Conservation (phyloP, 352 stramenopile genomes). For the Globisporangium carolinianum region DNA sequence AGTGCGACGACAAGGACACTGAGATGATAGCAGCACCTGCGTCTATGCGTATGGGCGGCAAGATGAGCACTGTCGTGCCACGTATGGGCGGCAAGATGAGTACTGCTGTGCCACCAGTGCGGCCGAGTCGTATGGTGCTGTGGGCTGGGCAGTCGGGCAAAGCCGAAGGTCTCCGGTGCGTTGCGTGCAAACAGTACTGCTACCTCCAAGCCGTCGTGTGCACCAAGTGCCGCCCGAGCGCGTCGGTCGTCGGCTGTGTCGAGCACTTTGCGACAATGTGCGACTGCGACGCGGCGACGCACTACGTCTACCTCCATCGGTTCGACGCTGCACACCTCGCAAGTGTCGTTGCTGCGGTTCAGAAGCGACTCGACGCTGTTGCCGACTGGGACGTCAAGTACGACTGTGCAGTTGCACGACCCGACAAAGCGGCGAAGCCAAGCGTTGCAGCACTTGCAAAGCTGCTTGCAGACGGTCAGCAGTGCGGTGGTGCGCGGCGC, state of each 20-base stretch:
- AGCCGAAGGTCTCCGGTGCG: constrained; percentile 64
- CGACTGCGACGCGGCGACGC: constrained; percentile 43
- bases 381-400: constrained; percentile 14
- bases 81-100: constrained; percentile 12
- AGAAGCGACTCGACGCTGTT: constrained; percentile 24
- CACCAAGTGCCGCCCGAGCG: constrained; percentile 51
- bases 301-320: constrained; percentile 61
- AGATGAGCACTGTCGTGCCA: neutral
- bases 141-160: constrained; percentile 80
- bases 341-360: constrained; percentile 26
- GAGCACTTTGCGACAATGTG: constrained; percentile 78
- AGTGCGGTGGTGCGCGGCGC: constrained; percentile 19
- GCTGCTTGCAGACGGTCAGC: constrained; percentile 18
- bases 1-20: constrained; percentile 21
- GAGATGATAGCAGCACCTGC: constrained; percentile 19
- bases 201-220: constrained; percentile 81
- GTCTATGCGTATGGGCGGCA: neutral
- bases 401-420: too few species aligned
- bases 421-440: neutral
- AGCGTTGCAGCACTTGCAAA: constrained; percentile 20
- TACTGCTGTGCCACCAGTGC: constrained; percentile 10
- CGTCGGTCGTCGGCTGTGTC: constrained; percentile 50
- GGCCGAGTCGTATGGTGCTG: constrained; percentile 65
- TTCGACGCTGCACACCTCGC: constrained; percentile 35
- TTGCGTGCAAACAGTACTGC: constrained; percentile 79